Conservation (phyloP, 1,284 basidiomycete genomes). For the Ganoderma lingzhi region DNA sequence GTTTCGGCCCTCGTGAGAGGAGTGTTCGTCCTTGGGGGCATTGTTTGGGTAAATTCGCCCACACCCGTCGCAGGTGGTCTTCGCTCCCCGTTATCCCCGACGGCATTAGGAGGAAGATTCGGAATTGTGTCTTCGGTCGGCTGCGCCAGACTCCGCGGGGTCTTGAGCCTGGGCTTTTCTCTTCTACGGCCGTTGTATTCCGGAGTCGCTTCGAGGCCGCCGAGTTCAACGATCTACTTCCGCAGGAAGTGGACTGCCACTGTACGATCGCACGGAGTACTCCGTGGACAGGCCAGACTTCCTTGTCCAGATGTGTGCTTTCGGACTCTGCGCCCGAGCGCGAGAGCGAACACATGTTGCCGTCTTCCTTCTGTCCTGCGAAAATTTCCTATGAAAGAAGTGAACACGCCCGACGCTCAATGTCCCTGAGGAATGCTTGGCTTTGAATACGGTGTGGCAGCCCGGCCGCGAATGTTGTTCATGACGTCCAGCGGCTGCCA, state of each 20-base stretch:
- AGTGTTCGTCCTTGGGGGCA: not conserved
- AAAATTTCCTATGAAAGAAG: not conserved
- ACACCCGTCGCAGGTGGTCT: not conserved
- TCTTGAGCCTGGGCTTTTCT: not conserved
- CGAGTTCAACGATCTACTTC: slow-evolving; percentile 8
- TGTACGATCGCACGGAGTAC: not conserved
- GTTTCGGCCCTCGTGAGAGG: slow-evolving; percentile 10
- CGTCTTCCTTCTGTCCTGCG: not conserved
- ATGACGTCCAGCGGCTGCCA: not conserved
- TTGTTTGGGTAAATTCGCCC: slow-evolving; percentile 4
- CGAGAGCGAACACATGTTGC: not conserved
- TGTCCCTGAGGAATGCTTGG: not conserved
- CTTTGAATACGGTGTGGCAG: not conserved
- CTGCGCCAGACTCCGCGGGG: not conserved
- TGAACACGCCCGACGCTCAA: slow-evolving; percentile 9
- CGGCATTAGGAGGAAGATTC: not conserved
- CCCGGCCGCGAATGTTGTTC: not conserved
- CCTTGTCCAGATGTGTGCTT: not conserved
- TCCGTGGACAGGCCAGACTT: not conserved
- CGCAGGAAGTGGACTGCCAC: not conserved
- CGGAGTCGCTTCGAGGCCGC: not conserved
- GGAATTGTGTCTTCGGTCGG: slow-evolving; percentile 2
- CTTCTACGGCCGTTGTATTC: slow-evolving; percentile 9
- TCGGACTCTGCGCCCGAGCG: not conserved
- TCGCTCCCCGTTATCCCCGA: not conserved